Percentiles rank a stretch among this genome's conserved stretches.
Conservation (phyloP, 1,284 basidiomycete genomes). For the Mycosarcoma maydis region DNA sequence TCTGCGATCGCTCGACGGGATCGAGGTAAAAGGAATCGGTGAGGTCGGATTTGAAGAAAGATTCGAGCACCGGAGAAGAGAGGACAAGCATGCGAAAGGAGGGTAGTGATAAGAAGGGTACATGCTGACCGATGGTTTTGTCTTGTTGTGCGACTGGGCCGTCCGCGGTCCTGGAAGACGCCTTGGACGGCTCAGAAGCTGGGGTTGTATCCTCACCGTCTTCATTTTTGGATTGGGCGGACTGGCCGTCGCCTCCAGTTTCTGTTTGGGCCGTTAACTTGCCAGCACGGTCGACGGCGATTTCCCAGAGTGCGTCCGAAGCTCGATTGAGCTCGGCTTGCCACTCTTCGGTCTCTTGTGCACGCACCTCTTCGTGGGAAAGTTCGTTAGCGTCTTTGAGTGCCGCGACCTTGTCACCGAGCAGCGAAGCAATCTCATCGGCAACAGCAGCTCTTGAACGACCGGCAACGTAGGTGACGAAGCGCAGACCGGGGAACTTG, state of each 20-base stretch:
- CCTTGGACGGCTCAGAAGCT: no score
- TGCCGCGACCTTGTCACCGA: conserved; percentile 34
- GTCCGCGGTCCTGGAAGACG: no score
- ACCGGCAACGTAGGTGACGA: conserved; percentile 63
- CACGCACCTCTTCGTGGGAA: conserved; percentile 22
- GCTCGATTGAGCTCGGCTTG: conserved; percentile 55
- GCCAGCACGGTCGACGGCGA: conserved; percentile 57
- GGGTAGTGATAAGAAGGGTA: conserved; percentile 62
- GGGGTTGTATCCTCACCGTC: conserved; percentile 34
- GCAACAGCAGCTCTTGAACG: conserved; percentile 70
- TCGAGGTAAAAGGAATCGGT: conserved; percentile 59
- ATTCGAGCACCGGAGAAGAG: conserved; percentile 59
- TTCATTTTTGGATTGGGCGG: conserved; percentile 9
- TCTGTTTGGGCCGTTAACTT: conserved; percentile 40
- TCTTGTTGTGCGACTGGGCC: conserved; percentile 3
- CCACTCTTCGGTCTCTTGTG: conserved; percentile 42
- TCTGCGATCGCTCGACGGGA: conserved; percentile 57
- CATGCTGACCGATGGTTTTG: conserved; percentile 48
- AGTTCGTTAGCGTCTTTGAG: conserved; percentile 34
- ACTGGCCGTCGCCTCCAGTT: conserved; percentile 1
- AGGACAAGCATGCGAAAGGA: conserved; percentile 63
- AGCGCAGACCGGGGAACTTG: conserved; percentile 59
- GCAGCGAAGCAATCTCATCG: conserved; percentile 47
- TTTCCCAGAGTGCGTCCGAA: conserved; percentile 62
- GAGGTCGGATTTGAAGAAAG: conserved; percentile 64